phyloP scores from a whole-genome alignment of 2,329 filamentous ascomycete species.

The Monosporascus sp. region DNA sequence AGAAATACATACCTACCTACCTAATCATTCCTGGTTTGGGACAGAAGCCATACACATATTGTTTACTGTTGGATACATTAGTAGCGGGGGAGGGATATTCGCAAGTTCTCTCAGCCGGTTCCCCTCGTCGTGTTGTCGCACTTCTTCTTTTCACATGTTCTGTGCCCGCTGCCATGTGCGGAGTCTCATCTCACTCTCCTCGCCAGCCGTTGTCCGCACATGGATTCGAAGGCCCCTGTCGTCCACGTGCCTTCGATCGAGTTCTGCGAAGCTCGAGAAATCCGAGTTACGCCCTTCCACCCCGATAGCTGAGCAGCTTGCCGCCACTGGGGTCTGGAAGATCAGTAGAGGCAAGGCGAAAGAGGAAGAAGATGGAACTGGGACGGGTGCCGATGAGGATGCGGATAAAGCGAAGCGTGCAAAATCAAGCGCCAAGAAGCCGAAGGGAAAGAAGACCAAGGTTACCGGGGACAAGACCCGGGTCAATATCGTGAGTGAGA shows the following conservation, averaged over 20 bases:
- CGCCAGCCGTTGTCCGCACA: background rate
- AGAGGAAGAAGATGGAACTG: background rate
- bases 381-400: background rate
- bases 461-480: slow-evolving; percentile 32
- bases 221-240: slow-evolving; percentile 1
- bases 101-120: too few species aligned
- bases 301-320: slow-evolving; percentile 16
- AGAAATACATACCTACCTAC: too few species aligned
- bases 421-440: background rate
- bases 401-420: background rate
- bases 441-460: background rate
- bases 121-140: background rate
- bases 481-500: slow-evolving; percentile 48
- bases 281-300: slow-evolving; percentile 1
- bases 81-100: too few species aligned
- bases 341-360: background rate
- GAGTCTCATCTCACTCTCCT: slow-evolving; percentile 9
- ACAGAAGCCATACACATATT: too few species aligned
- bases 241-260: slow-evolving; percentile 6
- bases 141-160: slow-evolving; percentile 20
- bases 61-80: too few species aligned
- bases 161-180: slow-evolving; percentile 17
- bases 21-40: too few species aligned
- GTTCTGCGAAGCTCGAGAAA: slow-evolving; percentile 1
- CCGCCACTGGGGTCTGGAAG: slow-evolving; percentile 14